phyloP scores from a whole-genome alignment of 2,329 filamentous ascomycete genomes.

The Leptographium galeiforme region DNA sequence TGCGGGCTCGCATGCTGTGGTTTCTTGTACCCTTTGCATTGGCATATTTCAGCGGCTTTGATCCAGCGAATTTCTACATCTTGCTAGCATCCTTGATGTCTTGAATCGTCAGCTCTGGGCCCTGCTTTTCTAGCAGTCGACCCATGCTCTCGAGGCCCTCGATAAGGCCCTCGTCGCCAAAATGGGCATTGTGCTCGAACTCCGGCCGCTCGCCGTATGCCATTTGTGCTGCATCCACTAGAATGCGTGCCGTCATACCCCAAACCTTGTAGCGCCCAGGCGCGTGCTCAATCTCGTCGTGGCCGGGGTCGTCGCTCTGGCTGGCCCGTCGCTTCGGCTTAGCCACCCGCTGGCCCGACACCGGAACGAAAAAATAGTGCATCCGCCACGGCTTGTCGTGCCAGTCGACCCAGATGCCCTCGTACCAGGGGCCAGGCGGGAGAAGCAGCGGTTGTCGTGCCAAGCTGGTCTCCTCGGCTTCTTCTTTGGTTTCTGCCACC shows the following conservation, averaged over 20 bases:
- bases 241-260: constrained; percentile 85
- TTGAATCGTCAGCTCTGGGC: constrained; percentile 15
- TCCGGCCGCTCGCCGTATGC: constrained; percentile 74
- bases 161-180: constrained; percentile 41
- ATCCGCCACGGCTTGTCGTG: constrained; percentile 67
- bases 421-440: constrained; percentile 62
- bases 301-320: neutral
- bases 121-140: constrained; percentile 27
- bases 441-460: constrained; percentile 11
- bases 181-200: constrained; percentile 54
- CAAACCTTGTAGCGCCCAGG: constrained; percentile 66
- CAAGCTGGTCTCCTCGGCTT: neutral
- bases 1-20: too few species aligned
- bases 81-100: constrained; percentile 18
- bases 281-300: constrained; percentile 14
- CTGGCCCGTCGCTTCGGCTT: constrained; percentile 30
- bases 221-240: constrained; percentile 76
- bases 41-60: neutral
- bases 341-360: constrained; percentile 55
- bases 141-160: constrained; percentile 30
- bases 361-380: constrained; percentile 86
- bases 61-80: constrained; percentile 18
- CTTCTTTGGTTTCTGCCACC: constrained; percentile 16
- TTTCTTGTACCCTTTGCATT: neutral
- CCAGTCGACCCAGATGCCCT: constrained; percentile 69